A percentile compares a stretch with the other conserved stretches of the same genome.
Conservation (phyloP, 2,329 filamentous ascomycete species). For the Aspergillus costaricaensis region DNA sequence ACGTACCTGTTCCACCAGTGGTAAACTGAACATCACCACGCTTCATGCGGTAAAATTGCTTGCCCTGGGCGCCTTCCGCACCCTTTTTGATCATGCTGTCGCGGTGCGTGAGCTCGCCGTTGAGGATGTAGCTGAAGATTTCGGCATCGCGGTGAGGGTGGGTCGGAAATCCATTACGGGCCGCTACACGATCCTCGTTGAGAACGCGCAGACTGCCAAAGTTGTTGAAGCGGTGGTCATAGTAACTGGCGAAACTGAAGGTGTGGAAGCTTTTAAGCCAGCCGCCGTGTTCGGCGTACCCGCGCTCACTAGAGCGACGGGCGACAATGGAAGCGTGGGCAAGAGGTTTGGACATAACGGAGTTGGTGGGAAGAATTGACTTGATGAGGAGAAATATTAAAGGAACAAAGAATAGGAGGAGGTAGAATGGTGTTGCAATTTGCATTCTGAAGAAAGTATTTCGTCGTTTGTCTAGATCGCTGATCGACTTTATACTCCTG, state of each 20-base stretch:
- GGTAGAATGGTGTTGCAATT: neutral
- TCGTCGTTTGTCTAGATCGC: slow-evolving; percentile 1
- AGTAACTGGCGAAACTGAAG: slow-evolving; percentile 76
- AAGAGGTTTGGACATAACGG: slow-evolving; percentile 63
- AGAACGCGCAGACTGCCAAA: slow-evolving; percentile 81
- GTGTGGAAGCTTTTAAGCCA: slow-evolving; percentile 88
- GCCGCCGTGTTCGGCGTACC: slow-evolving; percentile 78
- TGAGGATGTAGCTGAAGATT: slow-evolving; percentile 87
- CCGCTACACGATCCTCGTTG: slow-evolving; percentile 81
- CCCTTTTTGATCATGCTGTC: slow-evolving; percentile 79
- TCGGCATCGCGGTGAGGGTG: slow-evolving; percentile 85
- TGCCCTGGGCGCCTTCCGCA: slow-evolving; percentile 58
- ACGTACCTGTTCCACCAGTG: slow-evolving; percentile 71
- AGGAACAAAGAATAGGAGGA: neutral
- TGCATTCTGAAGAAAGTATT: neutral
- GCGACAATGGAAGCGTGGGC: slow-evolving; percentile 71
- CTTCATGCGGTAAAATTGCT: slow-evolving; percentile 70
- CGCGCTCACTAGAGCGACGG: slow-evolving; percentile 70
- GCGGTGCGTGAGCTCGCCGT: slow-evolving; percentile 81
- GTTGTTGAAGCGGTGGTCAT: slow-evolving; percentile 65
- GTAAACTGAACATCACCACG: slow-evolving; percentile 88
- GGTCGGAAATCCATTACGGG: slow-evolving; percentile 76
- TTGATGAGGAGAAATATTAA: neutral
- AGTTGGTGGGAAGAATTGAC: neutral
- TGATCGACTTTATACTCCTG: slow-evolving; percentile 9